These are phyloP conservation scores for Bocquillonia castaneifolia DNA, from an alignment of 441 rosid genomes.

Conservation along the genomic window DNA sequence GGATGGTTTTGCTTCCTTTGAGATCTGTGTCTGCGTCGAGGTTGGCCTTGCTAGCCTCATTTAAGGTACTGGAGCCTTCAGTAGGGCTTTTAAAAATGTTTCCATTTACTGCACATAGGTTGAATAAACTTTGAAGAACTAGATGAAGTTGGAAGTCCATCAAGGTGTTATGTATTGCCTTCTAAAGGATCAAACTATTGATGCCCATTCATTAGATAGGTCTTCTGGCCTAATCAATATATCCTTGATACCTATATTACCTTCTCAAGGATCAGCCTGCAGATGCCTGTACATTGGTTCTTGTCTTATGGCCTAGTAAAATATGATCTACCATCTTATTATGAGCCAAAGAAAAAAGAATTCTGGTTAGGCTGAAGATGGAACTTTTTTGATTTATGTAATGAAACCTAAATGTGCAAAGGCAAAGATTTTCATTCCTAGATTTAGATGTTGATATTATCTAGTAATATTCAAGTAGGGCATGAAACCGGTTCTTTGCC, in stretches of 20 bases:
- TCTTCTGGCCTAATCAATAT: too few species aligned
- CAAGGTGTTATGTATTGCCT: background rate
- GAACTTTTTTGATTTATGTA: background rate
- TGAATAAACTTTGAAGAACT: background rate
- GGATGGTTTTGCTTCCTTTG: background rate
- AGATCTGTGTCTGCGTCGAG: background rate
- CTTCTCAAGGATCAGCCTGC: too few species aligned
- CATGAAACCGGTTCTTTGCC: too few species aligned
- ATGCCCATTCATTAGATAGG: background rate
- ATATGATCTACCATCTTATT: background rate
- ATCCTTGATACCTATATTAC: too few species aligned
- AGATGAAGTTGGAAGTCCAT: background rate
- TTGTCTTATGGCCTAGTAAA: too few species aligned
- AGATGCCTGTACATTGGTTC: too few species aligned
- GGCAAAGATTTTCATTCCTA: background rate
- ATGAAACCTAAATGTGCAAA: too few species aligned
- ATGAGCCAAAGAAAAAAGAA: background rate
- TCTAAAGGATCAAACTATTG: background rate
- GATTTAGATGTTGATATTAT: background rate
- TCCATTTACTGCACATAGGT: background rate
- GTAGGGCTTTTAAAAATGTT: background rate
- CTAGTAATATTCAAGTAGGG: too few species aligned
- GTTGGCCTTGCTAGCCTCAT: background rate
- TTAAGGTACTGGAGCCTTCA: background rate
- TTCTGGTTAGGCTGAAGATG: background rate